Base-by-base conservation (phyloP, 495 filamentous ascomycete genomes). In the Astrocystis sublimbata region DNA sequence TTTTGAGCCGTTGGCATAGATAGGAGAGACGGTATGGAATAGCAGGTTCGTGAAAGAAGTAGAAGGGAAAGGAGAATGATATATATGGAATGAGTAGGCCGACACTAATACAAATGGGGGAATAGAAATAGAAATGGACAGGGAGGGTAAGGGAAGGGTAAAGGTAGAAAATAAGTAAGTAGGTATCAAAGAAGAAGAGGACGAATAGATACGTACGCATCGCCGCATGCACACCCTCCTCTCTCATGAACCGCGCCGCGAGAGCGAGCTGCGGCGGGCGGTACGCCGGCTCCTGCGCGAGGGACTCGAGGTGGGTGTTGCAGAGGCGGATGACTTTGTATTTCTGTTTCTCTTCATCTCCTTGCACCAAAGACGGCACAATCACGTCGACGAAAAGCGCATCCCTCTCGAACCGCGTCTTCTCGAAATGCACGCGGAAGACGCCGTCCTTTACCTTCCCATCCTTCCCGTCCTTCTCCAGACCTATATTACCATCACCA, bases 271-370 rank as follows among this genome's bases (percentile, higher is more conserved):
- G 83, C 7, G 71, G 64, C 0, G 80, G 79, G 0, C 83, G 74
- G 10, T 69, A 51, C 2, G 80, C 75, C 0, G 78, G 79, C 0
- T 75, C 63, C 1, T 63, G 49, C 0, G 64, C 66, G 1, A 86
- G 73, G 9, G 79, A 82, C 62, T 86, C 84, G 17, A 85, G 79
- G 61, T 86, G 84, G 4, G 81, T 76, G 60, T 80, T 82, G 63
- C 83, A 80, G 6, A 86, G 60, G 30, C 83, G 75, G 0, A 85
- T 38, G 0, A 61, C 67, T 35, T 51, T 68, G 8, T 42, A 15
- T 1, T 41, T 7, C 3, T 61, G 63, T n/a, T 45, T 13, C 51
- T 43, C 6, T 61, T 30, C n/a, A 76, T 17, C 19, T 2, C 68
- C 36, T 45, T 66, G 9, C 42, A 45, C 4, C 53, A 35, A 7